Evolutionary conservation across 2,329 filamentous ascomycete species (phyloP).

Genomic region (Blastomyces gilchristii): DNA sequence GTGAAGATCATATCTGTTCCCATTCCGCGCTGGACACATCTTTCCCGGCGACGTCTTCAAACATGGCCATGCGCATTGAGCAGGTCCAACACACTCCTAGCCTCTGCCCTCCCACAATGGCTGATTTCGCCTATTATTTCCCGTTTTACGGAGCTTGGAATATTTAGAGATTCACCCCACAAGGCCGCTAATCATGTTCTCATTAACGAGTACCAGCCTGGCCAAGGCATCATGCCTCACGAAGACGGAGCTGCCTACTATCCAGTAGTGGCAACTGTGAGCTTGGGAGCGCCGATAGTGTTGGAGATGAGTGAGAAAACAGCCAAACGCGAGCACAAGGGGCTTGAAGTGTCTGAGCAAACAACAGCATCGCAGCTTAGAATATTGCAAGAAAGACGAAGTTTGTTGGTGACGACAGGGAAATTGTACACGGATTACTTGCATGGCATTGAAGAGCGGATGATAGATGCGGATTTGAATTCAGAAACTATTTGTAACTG

Average conservation of each 20-base stretch:
- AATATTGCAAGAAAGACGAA: slow-evolving; percentile 77
- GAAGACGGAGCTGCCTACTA: slow-evolving; percentile 86
- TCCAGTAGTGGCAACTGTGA: slow-evolving; percentile 82
- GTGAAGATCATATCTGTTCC: slow-evolving; percentile 50
- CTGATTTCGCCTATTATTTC: slow-evolving; percentile 57
- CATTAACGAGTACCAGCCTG: slow-evolving; percentile 81
- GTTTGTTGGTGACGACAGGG: slow-evolving; percentile 49
- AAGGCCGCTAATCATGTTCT: slow-evolving; percentile 75
- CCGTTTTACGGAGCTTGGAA: slow-evolving; percentile 39
- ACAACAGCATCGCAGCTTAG: slow-evolving; percentile 31
- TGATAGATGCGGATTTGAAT: slow-evolving; percentile 55
- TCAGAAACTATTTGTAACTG: slow-evolving; percentile 46
- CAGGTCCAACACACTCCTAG: slow-evolving; percentile 61
- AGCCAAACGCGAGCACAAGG: slow-evolving; percentile 21
- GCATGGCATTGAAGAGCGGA: slow-evolving; percentile 48
- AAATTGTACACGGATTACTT: slow-evolving; percentile 47
- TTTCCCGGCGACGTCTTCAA: slow-evolving; percentile 83
- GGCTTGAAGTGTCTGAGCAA: slow-evolving; percentile 41
- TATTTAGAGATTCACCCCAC: slow-evolving; percentile 60
- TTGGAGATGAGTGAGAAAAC: slow-evolving; percentile 64
- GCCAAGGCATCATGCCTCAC: slow-evolving; percentile 93
- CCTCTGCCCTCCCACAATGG: slow-evolving; percentile 61
- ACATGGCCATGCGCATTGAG: slow-evolving; percentile 80
- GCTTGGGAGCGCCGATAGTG: slow-evolving; percentile 66
- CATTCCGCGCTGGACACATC: slow-evolving; percentile 71